A percentile compares a stretch with the other conserved stretches of the same genome.
These are phyloP conservation scores for Fusarium redolens DNA, from an alignment of 2,329 filamentous ascomycete species.

Conservation along the genomic window DNA sequence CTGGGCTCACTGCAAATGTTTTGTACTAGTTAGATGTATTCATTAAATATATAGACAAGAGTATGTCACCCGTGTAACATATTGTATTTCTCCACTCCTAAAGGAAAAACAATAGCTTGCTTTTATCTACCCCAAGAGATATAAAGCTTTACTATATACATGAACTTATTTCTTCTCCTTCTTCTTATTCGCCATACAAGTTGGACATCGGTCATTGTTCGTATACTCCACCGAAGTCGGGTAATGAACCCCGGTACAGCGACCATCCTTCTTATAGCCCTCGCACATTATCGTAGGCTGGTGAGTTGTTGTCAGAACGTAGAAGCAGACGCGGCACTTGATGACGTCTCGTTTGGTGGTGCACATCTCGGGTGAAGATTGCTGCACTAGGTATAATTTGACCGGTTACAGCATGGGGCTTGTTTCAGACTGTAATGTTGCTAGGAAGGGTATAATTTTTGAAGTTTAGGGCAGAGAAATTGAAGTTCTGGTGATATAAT, in stretches of 20 bases:
- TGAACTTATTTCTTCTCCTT: background rate
- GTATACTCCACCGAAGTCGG: background rate
- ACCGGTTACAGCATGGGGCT: fast-evolving
- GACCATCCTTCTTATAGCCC: background rate
- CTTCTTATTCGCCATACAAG: background rate
- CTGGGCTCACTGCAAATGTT: background rate
- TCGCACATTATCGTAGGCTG: background rate
- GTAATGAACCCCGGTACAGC: background rate
- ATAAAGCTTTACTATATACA: background rate
- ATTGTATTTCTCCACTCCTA: too few species aligned
- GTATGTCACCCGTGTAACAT: too few species aligned
- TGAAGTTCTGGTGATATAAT: fast-evolving
- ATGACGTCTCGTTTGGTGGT: background rate
- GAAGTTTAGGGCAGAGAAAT: fast-evolving
- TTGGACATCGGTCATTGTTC: background rate
- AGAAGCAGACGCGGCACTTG: background rate
- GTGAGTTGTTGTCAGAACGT: background rate
- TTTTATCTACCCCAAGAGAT: fast-evolving
- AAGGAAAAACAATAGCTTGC: background rate
- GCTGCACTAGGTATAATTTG: background rate
- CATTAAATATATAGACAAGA: too few species aligned
- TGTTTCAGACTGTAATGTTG: fast-evolving
- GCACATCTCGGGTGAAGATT: background rate
- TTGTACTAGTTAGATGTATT: background rate
- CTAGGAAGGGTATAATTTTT: fast-evolving